Evolutionary conservation across 1,284 basidiomycete species (phyloP), one percentile per base, ranked within the genome.

Genomic region (Vanrija humicola): DNA sequence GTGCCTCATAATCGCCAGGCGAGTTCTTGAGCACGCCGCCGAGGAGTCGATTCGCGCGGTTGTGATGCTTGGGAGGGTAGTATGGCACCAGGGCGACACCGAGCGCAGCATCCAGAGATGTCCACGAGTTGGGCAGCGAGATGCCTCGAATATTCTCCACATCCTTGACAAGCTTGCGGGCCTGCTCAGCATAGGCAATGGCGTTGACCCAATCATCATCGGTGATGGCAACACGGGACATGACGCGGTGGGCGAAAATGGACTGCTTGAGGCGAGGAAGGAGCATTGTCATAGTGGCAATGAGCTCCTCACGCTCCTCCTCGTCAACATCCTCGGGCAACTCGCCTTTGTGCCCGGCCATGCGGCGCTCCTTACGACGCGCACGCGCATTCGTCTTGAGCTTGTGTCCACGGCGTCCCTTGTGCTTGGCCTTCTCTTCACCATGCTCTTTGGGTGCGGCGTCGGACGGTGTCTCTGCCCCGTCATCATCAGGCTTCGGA

Each of bases 41-140:
- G 25, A 95, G 79, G 6, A 95, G 81, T 14, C 82, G 78, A 28
- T 86, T 77, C 1, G 95, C 94, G 44, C 86, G 84, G 14, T 79
- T 66, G 70, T 98, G 95, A 66, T 97, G 86, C 67, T 93, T 92
- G 0, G 95, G 95, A 10, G 94, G 86, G 73, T 86, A 90, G 51
- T 89, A 81, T 63, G 96, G 87, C 1, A 93, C 88, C 16, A 96
- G 81, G 4, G 89, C 86, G 0, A 75, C 63, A 43, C 70, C 75
- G 14, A 77, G 64, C 2, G 61, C 64, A 2, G 70, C 69, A 29
- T 77, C 75, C 12, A 77, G 57, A 0, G 73, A 71, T 1, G 62
- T 51, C 29, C 61, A 63, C 3, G 61, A 58, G 6, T 69, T 73
- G 38, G 40, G 38, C 3, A 56, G 69, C 21, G 76, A 76, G 42